These are phyloP conservation scores for Suillus bovinus DNA, from an alignment of 768 basidiomycete species.

Conservation along the genomic window DNA sequence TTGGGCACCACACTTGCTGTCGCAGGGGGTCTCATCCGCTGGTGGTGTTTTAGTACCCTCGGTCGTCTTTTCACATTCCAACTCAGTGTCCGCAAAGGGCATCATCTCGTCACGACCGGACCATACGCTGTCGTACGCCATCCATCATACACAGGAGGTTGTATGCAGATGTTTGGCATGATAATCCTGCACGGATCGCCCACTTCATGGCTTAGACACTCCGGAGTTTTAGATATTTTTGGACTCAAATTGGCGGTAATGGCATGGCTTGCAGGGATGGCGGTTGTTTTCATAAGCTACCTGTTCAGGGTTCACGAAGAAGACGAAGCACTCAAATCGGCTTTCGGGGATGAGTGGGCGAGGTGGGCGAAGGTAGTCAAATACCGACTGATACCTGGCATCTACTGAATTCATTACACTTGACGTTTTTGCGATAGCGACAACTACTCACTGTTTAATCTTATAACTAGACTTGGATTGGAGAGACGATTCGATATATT, in stretches of 20 bases:
- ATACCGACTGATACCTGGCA: constrained; percentile 33
- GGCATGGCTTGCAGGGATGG: background rate
- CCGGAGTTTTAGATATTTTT: background rate
- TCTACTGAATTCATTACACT: constrained; percentile 20
- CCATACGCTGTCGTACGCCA: constrained; percentile 48
- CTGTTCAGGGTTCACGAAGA: background rate
- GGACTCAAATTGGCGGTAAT: background rate
- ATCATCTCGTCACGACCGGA: constrained; percentile 41
- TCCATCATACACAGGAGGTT: constrained; percentile 41
- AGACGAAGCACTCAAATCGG: background rate
- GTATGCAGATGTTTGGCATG: constrained; percentile 10
- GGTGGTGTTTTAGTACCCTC: constrained; percentile 33
- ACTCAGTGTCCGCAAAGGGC: constrained; percentile 40
- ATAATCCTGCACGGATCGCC: constrained; percentile 5
- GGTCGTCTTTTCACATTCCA: constrained; percentile 45
- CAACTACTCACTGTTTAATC: background rate
- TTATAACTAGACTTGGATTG: background rate
- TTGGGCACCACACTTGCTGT: constrained; percentile 24
- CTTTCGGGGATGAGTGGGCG: background rate
- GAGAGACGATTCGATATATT: too few species aligned
- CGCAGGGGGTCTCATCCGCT: constrained; percentile 26
- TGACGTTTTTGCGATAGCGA: background rate
- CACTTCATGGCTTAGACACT: constrained; percentile 10
- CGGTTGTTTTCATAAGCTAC: background rate
- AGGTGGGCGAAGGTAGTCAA: constrained; percentile 29